phyloP scores from a whole-genome alignment of 2,329 filamentous ascomycete genomes.

The Diaporthe sp. region DNA sequence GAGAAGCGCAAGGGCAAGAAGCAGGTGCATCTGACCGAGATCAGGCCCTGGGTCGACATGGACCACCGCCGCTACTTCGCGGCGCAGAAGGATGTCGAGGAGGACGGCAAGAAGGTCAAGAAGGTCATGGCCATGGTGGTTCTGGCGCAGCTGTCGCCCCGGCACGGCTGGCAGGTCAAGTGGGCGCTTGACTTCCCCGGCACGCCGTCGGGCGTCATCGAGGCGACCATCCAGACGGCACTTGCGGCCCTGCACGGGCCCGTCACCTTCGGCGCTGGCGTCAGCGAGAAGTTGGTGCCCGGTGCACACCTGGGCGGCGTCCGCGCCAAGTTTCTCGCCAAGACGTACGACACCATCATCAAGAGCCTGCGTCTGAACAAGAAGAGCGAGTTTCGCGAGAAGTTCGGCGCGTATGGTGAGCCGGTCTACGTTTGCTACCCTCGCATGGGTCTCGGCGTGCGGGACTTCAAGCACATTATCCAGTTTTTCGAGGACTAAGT shows the following conservation, averaged over 20 bases:
- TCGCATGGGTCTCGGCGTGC: constrained; percentile 82
- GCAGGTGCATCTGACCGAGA: constrained; percentile 91
- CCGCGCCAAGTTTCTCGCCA: constrained; percentile 82
- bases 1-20: constrained; percentile 76
- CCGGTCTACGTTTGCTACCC: constrained; percentile 92
- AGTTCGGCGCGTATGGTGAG: constrained; percentile 87
- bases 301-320: constrained; percentile 86
- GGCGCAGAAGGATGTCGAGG: constrained; percentile 79
- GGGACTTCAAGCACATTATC: constrained; percentile 85
- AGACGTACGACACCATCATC: constrained; percentile 84
- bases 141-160: constrained; percentile 81
- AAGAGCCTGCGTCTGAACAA: constrained; percentile 84
- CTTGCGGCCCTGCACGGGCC: constrained; percentile 63
- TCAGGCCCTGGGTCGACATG: constrained; percentile 87
- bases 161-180: constrained; percentile 93
- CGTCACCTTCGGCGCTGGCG: constrained; percentile 90
- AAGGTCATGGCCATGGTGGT: constrained; percentile 82
- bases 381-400: constrained; percentile 91
- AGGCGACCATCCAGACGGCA: constrained; percentile 80
- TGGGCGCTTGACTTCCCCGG: constrained; percentile 94
- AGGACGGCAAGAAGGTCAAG: constrained; percentile 60
- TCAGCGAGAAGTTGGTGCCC: constrained; percentile 76
- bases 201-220: constrained; percentile 87
- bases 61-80: constrained; percentile 89
- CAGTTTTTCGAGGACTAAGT: constrained; percentile 82